Percentiles rank a stretch among this genome's conserved stretches.
These are phyloP conservation scores for Nigrospora sphaerica DNA, from an alignment of 2,329 filamentous ascomycete genomes.

Conservation along the genomic window DNA sequence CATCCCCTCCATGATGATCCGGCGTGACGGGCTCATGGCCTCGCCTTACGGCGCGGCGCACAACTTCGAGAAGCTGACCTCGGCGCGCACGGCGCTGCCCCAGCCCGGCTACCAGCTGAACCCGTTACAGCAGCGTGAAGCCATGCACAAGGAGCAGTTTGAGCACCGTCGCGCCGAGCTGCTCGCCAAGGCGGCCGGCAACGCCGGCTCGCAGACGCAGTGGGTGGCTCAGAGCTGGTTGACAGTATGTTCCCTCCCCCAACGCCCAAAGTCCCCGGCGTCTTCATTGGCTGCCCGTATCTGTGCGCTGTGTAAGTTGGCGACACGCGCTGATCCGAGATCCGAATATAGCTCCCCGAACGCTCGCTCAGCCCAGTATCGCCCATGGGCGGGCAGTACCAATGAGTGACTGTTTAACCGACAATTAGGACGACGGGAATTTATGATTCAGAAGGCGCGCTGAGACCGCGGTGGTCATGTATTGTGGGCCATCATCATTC, in stretches of 20 bases:
- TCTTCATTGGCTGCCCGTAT: neutral
- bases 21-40: conserved; percentile 41
- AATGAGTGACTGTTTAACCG: no score
- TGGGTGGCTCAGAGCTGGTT: conserved; percentile 31
- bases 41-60: conserved; percentile 32
- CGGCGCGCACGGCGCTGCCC: conserved; percentile 27
- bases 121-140: conserved; percentile 40
- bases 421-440: no score
- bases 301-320: no score
- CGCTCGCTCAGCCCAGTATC: no score
- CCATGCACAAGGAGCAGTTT: conserved; percentile 36
- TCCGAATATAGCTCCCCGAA: no score
- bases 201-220: conserved; percentile 26
- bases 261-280: no score
- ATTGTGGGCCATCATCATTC: no score
- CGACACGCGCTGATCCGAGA: no score
- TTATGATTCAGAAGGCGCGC: no score
- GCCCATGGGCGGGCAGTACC: no score
- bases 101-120: conserved; percentile 28
- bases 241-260: conserved; percentile 18
- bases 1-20: conserved; percentile 56
- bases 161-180: conserved; percentile 36
- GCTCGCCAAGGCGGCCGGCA: conserved; percentile 30
- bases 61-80: conserved; percentile 38
- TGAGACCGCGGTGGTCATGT: no score